A percentile compares a stretch with the other conserved stretches of the same genome.
These are phyloP conservation scores for Globisporangium spinosum DNA, from an alignment of 352 stramenopile species.

Conservation along the genomic window DNA sequence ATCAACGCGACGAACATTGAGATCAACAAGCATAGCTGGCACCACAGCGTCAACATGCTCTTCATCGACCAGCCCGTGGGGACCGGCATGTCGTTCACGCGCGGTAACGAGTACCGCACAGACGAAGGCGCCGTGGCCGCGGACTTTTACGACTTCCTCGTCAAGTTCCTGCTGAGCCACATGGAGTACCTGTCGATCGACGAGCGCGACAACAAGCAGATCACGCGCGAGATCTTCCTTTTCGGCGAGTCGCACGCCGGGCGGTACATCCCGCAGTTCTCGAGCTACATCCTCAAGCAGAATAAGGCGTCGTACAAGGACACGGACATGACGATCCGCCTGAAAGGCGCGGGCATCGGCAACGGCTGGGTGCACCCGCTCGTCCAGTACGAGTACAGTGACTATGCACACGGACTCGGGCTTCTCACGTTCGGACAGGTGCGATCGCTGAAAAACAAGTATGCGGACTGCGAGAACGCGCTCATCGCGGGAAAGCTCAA, in stretches of 20 bases:
- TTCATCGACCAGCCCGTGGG: conserved; percentile 84
- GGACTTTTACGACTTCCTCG: conserved; percentile 94
- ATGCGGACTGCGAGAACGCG: conserved; percentile 60
- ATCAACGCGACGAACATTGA: conserved; percentile 44
- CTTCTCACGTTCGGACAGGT: conserved; percentile 86
- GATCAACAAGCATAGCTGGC: conserved; percentile 74
- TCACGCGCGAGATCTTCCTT: conserved; percentile 89
- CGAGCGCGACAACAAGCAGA: conserved; percentile 31
- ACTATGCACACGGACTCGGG: conserved; percentile 91
- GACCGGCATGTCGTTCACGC: conserved; percentile 71
- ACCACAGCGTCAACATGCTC: conserved; percentile 69
- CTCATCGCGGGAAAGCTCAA: conserved; percentile 77
- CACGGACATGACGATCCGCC: conserved; percentile 41
- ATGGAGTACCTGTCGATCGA: conserved; percentile 51
- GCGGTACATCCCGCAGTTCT: conserved; percentile 96
- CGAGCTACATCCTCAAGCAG: conserved; percentile 88
- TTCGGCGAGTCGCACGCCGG: conserved; percentile 96
- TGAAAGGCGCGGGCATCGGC: conserved; percentile 93
- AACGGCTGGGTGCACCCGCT: conserved; percentile 96
- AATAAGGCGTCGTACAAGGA: conserved; percentile 47
- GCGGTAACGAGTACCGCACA: conserved; percentile 45
- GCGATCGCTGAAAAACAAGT: conserved; percentile 57
- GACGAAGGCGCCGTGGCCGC: conserved; percentile 45
- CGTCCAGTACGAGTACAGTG: conserved; percentile 95
- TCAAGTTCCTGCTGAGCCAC: conserved; percentile 90